Conservation (phyloP, 1,284 basidiomycete species). For the Cutaneotrichosporon sp. region DNA sequence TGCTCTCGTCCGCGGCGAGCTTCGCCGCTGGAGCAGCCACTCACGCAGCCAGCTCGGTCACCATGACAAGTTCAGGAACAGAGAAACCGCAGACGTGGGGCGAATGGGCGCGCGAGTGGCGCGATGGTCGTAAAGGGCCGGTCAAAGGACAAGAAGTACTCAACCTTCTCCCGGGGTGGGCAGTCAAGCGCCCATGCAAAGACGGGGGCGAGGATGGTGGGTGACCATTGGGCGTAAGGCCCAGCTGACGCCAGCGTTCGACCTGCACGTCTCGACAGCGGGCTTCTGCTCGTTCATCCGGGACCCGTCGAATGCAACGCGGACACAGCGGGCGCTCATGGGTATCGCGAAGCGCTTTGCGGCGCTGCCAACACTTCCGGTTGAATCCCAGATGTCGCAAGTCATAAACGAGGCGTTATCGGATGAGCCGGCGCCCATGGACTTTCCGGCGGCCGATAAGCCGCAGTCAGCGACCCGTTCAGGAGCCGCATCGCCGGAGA, state of each 20-base stretch:
- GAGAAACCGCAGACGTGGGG: slow-evolving; percentile 27
- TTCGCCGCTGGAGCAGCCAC: slow-evolving; percentile 11
- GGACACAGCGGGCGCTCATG: slow-evolving; percentile 72
- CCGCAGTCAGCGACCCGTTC: not conserved
- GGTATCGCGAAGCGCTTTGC: slow-evolving; percentile 65
- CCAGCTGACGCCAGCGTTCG: slow-evolving; percentile 17
- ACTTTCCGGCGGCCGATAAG: not conserved
- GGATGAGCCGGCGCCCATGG: slow-evolving; percentile 10
- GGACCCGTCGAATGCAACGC: slow-evolving; percentile 63
- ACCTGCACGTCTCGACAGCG: slow-evolving; percentile 17
- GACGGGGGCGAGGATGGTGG: slow-evolving; percentile 23
- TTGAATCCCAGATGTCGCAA: slow-evolving; percentile 8
- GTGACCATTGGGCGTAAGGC: not conserved
- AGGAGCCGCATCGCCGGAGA: not conserved
- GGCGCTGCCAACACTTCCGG: slow-evolving; percentile 19
- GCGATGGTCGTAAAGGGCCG: slow-evolving; percentile 5
- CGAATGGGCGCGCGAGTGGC: slow-evolving; percentile 25
- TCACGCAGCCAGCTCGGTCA: not conserved
- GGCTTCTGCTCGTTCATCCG: slow-evolving; percentile 61
- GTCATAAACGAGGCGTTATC: slow-evolving; percentile 13
- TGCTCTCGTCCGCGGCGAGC: slow-evolving; percentile 14
- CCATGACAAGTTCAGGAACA: slow-evolving; percentile 24
- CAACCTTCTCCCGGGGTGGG: slow-evolving; percentile 46
- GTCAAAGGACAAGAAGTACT: slow-evolving; percentile 31
- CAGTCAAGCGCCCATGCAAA: slow-evolving; percentile 31